These are phyloP conservation scores for Globisporangium parvum DNA, from an alignment of 352 stramenopile genomes.

Conservation along the genomic window DNA sequence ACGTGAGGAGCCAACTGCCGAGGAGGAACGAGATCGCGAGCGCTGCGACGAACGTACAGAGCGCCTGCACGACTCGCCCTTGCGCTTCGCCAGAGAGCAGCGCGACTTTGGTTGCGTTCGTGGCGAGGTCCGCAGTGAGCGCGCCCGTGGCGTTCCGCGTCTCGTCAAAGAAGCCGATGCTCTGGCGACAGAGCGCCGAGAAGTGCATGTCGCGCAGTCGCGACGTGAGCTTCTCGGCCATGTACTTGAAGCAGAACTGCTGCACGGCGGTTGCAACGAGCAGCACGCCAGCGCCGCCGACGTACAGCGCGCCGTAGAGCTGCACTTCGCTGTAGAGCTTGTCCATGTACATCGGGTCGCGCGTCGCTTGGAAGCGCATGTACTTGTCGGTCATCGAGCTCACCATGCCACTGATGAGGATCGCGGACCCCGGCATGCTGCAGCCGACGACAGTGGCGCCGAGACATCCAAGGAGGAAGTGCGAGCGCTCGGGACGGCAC, in stretches of 20 bases:
- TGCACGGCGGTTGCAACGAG: conserved; percentile 27
- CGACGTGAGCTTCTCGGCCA: conserved; percentile 46
- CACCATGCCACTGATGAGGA: conserved; percentile 30
- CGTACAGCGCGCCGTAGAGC: conserved; percentile 25
- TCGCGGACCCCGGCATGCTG: conserved; percentile 21
- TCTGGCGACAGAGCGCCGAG: conserved; percentile 33
- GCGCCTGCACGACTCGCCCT: conserved; percentile 34
- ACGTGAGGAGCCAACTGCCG: conserved; percentile 15
- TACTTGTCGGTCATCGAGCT: conserved; percentile 30
- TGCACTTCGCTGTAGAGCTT: conserved; percentile 19
- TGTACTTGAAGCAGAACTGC: conserved; percentile 38
- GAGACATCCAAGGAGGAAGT: conserved; percentile 24
- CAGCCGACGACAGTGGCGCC: conserved; percentile 28
- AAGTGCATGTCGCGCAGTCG: conserved; percentile 44
- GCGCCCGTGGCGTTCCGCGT: conserved; percentile 35
- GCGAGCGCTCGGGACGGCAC: conserved; percentile 26
- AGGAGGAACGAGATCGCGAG: conserved; percentile 11
- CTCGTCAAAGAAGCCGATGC: conserved; percentile 67
- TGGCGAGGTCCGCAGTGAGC: conserved; percentile 46
- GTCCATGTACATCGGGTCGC: conserved; percentile 18
- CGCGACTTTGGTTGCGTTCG: conserved; percentile 39
- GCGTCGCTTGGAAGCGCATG: conserved; percentile 16
- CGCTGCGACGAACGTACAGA: conserved; percentile 28
- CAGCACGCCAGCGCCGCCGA: conserved; percentile 24
- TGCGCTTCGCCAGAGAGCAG: conserved; percentile 33